A percentile compares a stretch with the other conserved stretches of the same genome.
Evolutionary conservation across 2,329 filamentous ascomycete genomes (phyloP).

Genomic region (Pseudonectria foliicola): DNA sequence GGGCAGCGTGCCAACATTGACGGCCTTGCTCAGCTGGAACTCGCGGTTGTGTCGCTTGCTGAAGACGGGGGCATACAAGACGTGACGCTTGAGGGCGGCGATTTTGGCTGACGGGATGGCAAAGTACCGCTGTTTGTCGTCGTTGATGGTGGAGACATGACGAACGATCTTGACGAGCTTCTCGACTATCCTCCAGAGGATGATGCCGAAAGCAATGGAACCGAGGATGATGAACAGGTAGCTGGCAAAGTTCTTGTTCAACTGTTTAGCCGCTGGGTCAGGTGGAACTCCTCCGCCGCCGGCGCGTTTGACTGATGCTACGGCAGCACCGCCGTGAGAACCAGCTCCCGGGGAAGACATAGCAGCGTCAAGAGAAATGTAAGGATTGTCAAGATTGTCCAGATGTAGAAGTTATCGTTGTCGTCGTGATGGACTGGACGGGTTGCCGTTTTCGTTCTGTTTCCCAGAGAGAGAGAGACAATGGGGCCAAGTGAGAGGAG

Average conservation of each 20-base stretch:
- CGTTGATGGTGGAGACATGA: slow-evolving; percentile 67
- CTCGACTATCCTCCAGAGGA: slow-evolving; percentile 59
- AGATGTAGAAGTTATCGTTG: too few relatives aligned
- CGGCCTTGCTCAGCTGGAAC: slow-evolving; percentile 49
- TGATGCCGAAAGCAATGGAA: slow-evolving; percentile 53
- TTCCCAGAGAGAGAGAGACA: too few relatives aligned
- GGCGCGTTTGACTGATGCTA: slow-evolving; percentile 3
- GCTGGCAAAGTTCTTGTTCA: slow-evolving; percentile 46
- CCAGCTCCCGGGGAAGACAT: neutral
- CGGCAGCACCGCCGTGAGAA: slow-evolving; percentile 3
- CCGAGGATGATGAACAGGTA: slow-evolving; percentile 60
- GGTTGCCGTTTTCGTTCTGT: too few relatives aligned
- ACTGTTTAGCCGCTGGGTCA: too few relatives aligned
- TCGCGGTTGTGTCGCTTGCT: slow-evolving; percentile 59
- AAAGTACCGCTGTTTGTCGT: slow-evolving; percentile 76
- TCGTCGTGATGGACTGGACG: too few relatives aligned
- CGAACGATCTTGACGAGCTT: slow-evolving; percentile 62
- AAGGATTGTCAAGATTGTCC: neutral
- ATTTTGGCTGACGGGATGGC: slow-evolving; percentile 45
- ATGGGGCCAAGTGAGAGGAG: too few relatives aligned
- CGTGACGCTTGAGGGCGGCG: slow-evolving; percentile 64
- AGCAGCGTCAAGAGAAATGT: too few relatives aligned
- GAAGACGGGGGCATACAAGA: slow-evolving; percentile 61
- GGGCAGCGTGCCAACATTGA: slow-evolving; percentile 53
- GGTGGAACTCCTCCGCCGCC: neutral